These are phyloP conservation scores for Codiaeum variegatum DNA, from an alignment of 441 rosid species.

Conservation along the genomic window DNA sequence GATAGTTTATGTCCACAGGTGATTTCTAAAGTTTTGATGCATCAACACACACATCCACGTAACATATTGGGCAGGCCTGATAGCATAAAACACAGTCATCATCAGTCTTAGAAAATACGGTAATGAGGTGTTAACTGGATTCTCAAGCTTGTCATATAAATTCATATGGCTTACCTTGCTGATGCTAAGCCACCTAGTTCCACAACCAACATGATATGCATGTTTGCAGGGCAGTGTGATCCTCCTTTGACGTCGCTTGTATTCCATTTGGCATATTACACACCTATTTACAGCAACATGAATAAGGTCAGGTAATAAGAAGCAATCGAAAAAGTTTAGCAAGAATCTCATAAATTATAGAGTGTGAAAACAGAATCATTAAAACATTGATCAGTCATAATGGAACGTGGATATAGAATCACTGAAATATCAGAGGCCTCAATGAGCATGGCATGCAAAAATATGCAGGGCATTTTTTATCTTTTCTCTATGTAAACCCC, in stretches of 20 bases:
- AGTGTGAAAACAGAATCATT: too few relatives aligned
- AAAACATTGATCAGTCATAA: too few relatives aligned
- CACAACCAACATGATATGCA: slow-evolving; percentile 57
- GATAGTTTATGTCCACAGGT: slow-evolving; percentile 19
- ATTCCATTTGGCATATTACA: slow-evolving; percentile 82
- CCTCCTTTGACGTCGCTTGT: slow-evolving; percentile 54
- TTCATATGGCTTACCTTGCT: slow-evolving; percentile 45
- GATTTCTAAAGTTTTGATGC: slow-evolving; percentile 36
- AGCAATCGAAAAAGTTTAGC: not conserved
- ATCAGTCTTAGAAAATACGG: not conserved
- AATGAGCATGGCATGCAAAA: not conserved
- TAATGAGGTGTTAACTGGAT: not conserved
- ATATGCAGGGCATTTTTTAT: not conserved
- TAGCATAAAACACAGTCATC: slow-evolving; percentile 7
- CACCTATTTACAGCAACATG: slow-evolving; percentile 40
- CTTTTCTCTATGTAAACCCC: not conserved
- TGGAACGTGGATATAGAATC: not conserved
- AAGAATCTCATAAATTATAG: too few relatives aligned
- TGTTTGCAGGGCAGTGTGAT: slow-evolving; percentile 71
- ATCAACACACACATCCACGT: slow-evolving; percentile 54
- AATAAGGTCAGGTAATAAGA: slow-evolving; percentile 10
- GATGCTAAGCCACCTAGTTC: slow-evolving; percentile 69
- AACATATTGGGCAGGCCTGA: slow-evolving; percentile 75
- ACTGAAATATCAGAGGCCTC: not conserved
- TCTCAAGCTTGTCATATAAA: not conserved